Evolutionary conservation across 2,329 filamentous ascomycete genomes (phyloP), one percentile per base, ranked within the genome.

Genomic region (Aspergillus fumigatus): DNA sequence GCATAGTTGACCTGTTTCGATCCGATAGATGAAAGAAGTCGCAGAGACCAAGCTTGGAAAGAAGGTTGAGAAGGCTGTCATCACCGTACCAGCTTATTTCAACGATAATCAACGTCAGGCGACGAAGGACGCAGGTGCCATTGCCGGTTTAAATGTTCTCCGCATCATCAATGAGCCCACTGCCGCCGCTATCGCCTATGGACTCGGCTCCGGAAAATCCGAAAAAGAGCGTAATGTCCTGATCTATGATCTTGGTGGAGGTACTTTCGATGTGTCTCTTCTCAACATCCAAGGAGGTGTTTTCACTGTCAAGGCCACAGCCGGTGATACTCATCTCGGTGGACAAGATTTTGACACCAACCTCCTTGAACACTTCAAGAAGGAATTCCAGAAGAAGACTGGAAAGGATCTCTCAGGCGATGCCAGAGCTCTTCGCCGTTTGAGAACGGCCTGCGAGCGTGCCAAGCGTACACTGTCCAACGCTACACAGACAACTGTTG

Each of bases 91-190:
- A 57, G 94, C 94, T 75, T 99, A 99, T 86, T 99, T 99, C 90
- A 97, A 97, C 85, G 94, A 99, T 87, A 96, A 96, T 85, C 94
- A 99, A 84, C 89, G 94, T 82, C 94, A 97, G 82, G 90, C 94
- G 66, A 99, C 94, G 82, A 97, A 97, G 88, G 94, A 97, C 75
- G 94, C 94, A 66, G 94, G 94, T 88, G 89, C 93, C 77, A 99
- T 99, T 74, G 82, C 93, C 72, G 94, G 93, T 70, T 88, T 99
- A 63, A 97, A 97, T 81, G 92, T 99, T 68, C 92, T 99, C 79
- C 92, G 94, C 85, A 97, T 99, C 82, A 97, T 99, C 83, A 99
- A 99, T 87, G 94, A 99, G 84, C 94, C 94, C 60, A 99, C 94
- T 63, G 94, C 94, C 68, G 94, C 94, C 62, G 94, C 94, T 70